Base-by-base conservation (phyloP, 805 yeast genomes). In the Hagleromyces aurorensis region DNA sequence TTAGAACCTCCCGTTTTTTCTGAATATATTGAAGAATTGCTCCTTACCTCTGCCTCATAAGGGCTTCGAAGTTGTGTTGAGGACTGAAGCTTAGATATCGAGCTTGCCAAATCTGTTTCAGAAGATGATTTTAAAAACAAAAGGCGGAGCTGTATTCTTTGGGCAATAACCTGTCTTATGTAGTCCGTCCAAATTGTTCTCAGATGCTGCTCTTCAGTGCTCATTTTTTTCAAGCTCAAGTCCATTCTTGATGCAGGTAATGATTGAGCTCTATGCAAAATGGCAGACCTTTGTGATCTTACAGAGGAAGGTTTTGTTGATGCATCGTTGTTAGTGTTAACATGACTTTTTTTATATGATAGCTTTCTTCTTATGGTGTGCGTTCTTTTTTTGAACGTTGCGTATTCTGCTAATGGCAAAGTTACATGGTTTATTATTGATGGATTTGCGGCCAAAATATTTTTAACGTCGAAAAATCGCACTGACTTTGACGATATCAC, bases 171-270 rank as follows among this genome's bases (percentile, higher is more conserved):
- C 8, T 48, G 31, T 25, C 43, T 40, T 19, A 60, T 29, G 30
- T 61, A 61, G 25, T 51, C 28, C 23, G 43, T 50, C 66, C 66
- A 61, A 2, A 61, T 19, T 0, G 40, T 36, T 4, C 23, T 13
- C 13, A 27, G n/a, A n/a, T n/a, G n/a, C n/a, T n/a, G n/a, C n/a
- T n/a, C n/a, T n/a, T n/a, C n/a, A n/a, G n/a, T n/a, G n/a, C n/a
- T n/a, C n/a, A 25, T 18, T 21, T 16, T 14, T 15, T 20, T 16
- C 16, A 16, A 11, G 19, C 17, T 15, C 30, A 16, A 15, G 19
- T 21, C 12, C 29, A n/a, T 19, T 17, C 18, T n/a, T 17, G 14
- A 16, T 34, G 26, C 14, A 33, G n/a, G n/a, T 10, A 11, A 29
- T 24, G 24, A 25, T 23, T 10, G 27, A 25, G 24, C 27, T 30